Percentiles rank a stretch among this genome's conserved stretches.
phyloP scores from a whole-genome alignment of 345 rosid species.

The Dovyalis caffra region DNA sequence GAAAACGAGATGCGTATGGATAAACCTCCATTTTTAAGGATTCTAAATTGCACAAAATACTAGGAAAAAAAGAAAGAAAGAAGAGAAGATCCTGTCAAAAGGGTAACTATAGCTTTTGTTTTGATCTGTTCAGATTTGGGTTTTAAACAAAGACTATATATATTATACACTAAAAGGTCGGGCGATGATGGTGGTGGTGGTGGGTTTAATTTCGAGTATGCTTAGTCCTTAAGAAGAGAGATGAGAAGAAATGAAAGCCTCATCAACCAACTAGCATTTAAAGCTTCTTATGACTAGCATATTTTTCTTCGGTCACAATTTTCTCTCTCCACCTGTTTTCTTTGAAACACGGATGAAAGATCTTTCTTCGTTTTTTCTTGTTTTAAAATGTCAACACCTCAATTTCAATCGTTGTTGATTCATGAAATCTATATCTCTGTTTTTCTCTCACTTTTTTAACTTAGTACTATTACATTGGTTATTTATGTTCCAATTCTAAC shows the following conservation, averaged over 20 bases:
- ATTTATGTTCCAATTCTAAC: too few species aligned
- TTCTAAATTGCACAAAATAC: neutral
- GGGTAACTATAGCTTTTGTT: neutral
- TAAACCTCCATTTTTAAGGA: conserved; percentile 52
- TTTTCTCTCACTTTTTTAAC: too few species aligned
- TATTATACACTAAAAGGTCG: too few species aligned
- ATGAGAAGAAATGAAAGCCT: conserved; percentile 23
- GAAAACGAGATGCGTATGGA: conserved; percentile 54
- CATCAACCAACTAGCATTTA: conserved; percentile 55
- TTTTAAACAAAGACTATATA: conserved; percentile 15
- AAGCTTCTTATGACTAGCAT: conserved; percentile 29
- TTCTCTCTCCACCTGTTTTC: conserved; percentile 19
- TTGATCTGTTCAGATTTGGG: conserved; percentile 28
- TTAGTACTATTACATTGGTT: too few species aligned
- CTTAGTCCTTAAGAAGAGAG: conserved; percentile 50
- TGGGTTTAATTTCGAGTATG: conserved; percentile 16
- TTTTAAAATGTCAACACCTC: neutral
- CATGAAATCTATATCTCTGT: too few species aligned
- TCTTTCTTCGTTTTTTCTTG: neutral
- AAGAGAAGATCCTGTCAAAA: neutral
- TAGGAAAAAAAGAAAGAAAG: neutral
- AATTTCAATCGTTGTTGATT: neutral
- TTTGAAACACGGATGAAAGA: conserved; percentile 16
- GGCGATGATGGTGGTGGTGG: neutral
- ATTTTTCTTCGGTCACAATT: conserved; percentile 16